Percentiles rank a stretch among this genome's conserved stretches.
Conservation (phyloP, 2,329 filamentous ascomycete species). For the Epichloe uncinata region DNA sequence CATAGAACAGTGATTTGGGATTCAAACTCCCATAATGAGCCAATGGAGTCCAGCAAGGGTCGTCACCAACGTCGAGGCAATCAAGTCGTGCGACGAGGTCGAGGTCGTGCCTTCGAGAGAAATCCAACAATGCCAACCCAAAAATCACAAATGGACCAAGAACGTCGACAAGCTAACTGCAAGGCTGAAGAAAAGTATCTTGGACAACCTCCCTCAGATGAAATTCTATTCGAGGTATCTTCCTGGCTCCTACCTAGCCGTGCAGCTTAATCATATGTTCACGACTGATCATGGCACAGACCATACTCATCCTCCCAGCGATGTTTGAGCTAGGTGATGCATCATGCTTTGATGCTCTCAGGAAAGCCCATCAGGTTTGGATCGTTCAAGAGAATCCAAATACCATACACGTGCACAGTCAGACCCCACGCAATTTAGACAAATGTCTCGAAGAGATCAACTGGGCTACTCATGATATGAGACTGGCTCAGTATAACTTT, state of each 20-base stretch:
- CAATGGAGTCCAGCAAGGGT: not conserved
- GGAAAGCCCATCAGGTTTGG: constrained; percentile 18
- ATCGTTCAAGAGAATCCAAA: constrained; percentile 14
- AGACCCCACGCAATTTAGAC: constrained; percentile 13
- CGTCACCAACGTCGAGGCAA: not conserved
- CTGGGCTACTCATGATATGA: constrained; percentile 19
- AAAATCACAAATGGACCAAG: constrained; percentile 12
- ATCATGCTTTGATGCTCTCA: constrained; percentile 15
- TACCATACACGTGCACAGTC: constrained; percentile 15
- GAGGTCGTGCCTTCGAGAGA: not conserved
- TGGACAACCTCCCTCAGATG: constrained; percentile 11
- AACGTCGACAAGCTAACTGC: constrained; percentile 8
- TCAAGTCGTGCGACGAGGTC: not conserved
- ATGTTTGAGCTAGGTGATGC: constrained; percentile 14
- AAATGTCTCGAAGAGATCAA: constrained; percentile 17
- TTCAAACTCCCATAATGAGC: not conserved
- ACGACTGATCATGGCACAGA: constrained; percentile 9
- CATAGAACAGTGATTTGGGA: not conserved
- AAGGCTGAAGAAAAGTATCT: constrained; percentile 12
- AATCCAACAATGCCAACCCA: constrained; percentile 9
- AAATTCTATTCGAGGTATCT: constrained; percentile 14
- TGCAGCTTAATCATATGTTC: not conserved
- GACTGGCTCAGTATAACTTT: constrained; percentile 14
- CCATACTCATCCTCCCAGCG: constrained; percentile 17
- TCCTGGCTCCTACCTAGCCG: not conserved